These are phyloP conservation scores for Gossypium schwendimanii DNA, from an alignment of 441 rosid species.

Conservation along the genomic window DNA sequence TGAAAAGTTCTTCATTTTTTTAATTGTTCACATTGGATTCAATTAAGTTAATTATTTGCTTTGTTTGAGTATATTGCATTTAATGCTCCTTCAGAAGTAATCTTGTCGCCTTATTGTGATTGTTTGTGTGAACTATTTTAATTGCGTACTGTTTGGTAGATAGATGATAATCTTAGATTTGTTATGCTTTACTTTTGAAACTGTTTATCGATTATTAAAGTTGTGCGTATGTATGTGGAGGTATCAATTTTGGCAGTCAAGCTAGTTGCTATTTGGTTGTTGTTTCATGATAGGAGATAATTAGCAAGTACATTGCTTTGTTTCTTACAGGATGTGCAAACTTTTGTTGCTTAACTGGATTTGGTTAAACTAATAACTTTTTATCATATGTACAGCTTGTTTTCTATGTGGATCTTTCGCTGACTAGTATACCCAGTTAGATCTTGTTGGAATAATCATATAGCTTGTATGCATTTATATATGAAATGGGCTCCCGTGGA, in stretches of 20 bases:
- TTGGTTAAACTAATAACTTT: background rate
- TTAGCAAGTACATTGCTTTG: background rate
- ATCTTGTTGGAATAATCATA: constrained; percentile 20
- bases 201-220: background rate
- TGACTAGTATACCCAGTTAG: constrained; percentile 14
- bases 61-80: background rate
- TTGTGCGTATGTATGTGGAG: background rate
- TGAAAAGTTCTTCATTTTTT: background rate
- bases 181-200: background rate
- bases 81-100: background rate
- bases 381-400: constrained; percentile 18
- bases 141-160: background rate
- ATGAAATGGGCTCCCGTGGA: constrained; percentile 89
- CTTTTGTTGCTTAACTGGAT: background rate
- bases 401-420: constrained; percentile 26
- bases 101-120: background rate
- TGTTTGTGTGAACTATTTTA: background rate
- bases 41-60: constrained; percentile 5
- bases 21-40: background rate
- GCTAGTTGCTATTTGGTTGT: background rate
- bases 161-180: background rate
- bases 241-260: background rate
- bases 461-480: constrained; percentile 61
- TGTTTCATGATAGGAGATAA: background rate
- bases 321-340: background rate